Percentiles rank a stretch among this genome's conserved stretches.
Evolutionary conservation across 352 stramenopile genomes (phyloP).

Genomic region (Phytophthora melonis): DNA sequence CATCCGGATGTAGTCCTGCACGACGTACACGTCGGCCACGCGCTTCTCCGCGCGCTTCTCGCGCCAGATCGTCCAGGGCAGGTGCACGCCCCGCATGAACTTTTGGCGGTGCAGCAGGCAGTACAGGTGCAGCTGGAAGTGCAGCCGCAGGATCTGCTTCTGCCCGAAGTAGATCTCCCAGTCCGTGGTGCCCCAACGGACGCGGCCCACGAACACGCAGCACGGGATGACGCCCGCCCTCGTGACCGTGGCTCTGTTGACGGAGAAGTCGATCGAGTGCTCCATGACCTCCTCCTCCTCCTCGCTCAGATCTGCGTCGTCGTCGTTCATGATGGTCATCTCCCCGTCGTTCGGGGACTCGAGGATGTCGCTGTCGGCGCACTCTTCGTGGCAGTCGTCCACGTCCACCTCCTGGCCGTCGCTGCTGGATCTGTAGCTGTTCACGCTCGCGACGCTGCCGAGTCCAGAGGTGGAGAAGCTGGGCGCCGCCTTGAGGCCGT

Average conservation of each 20-base stretch:
- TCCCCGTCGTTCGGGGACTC: slow-evolving; percentile 58
- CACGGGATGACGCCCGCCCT: slow-evolving; percentile 76
- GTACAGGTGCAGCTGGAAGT: slow-evolving; percentile 68
- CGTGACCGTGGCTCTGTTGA: slow-evolving; percentile 77
- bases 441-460: slow-evolving; percentile 31
- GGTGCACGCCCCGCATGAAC: slow-evolving; percentile 48
- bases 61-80: slow-evolving; percentile 85
- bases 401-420: slow-evolving; percentile 16
- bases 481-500: slow-evolving; percentile 11
- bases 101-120: slow-evolving; percentile 61
- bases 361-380: slow-evolving; percentile 56
- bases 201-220: slow-evolving; percentile 84
- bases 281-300: slow-evolving; percentile 75
- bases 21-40: slow-evolving; percentile 69
- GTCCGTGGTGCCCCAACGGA: slow-evolving; percentile 78
- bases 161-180: slow-evolving; percentile 91
- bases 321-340: slow-evolving; percentile 80
- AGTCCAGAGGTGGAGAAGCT: slow-evolving; percentile 32
- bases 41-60: slow-evolving; percentile 85
- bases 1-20: slow-evolving; percentile 78
- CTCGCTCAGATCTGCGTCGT: slow-evolving; percentile 55
- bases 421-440: slow-evolving; percentile 32
- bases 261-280: slow-evolving; percentile 78
- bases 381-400: slow-evolving; percentile 49
- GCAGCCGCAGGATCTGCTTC: slow-evolving; percentile 84